phyloP scores from a whole-genome alignment of 2,329 filamentous ascomycete species.

The Clonostachys solani region DNA sequence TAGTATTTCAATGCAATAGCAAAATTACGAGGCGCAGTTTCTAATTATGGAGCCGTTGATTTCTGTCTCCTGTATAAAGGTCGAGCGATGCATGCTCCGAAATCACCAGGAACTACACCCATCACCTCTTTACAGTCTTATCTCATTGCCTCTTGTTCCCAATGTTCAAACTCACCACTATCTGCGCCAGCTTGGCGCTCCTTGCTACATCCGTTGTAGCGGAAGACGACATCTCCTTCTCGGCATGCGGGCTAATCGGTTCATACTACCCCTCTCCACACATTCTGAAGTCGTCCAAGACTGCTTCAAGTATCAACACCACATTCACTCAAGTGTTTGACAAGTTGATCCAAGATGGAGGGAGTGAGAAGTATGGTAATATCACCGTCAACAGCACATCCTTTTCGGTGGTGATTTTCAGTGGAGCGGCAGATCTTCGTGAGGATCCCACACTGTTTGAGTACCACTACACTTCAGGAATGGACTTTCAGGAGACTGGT shows the following conservation, averaged over 20 bases:
- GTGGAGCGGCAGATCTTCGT: slow-evolving; percentile 1
- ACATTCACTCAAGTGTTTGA: slow-evolving; percentile 11
- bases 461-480: slow-evolving; percentile 13
- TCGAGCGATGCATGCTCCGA: no score
- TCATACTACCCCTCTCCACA: slow-evolving; percentile 9
- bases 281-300: slow-evolving; percentile 3
- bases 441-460: slow-evolving; percentile 10
- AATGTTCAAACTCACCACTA: no score
- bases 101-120: no score
- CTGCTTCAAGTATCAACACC: slow-evolving; percentile 4
- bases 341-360: slow-evolving; percentile 8
- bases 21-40: no score
- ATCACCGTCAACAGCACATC: slow-evolving; percentile 16
- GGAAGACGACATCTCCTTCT: slow-evolving; percentile 2
- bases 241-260: slow-evolving; percentile 10
- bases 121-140: no score
- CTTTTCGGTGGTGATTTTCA: slow-evolving; percentile 17
- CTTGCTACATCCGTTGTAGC: background rate
- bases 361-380: slow-evolving; percentile 11
- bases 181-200: background rate
- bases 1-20: no score
- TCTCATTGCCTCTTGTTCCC: no score
- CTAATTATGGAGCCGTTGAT: no score
- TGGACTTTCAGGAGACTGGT: background rate
- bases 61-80: no score